phyloP scores from a whole-genome alignment of 495 filamentous ascomycete species.

The Aspergillus ostianus region DNA sequence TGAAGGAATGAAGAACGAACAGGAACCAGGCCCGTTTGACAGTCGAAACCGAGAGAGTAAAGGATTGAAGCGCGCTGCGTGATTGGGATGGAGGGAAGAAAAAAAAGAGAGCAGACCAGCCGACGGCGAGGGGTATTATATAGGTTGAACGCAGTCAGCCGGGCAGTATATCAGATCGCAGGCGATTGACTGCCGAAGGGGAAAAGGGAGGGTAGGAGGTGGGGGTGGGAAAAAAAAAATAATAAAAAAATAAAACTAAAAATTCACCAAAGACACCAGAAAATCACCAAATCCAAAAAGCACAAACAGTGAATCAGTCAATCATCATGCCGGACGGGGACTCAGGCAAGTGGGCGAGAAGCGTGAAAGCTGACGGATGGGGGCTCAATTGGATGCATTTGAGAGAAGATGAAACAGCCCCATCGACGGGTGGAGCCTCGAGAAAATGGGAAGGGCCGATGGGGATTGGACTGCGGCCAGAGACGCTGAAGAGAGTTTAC shows the following conservation, averaged over 20 bases:
- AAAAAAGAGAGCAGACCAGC: constrained; percentile 7
- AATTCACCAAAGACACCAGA: too few relatives aligned
- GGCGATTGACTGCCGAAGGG: not conserved
- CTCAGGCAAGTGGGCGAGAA: not conserved
- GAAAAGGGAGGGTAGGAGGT: not conserved
- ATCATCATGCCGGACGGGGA: not conserved
- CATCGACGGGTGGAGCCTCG: not conserved
- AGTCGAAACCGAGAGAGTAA: constrained; percentile 31
- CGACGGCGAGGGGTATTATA: constrained; percentile 22
- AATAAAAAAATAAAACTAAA: too few relatives aligned
- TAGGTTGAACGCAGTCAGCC: constrained; percentile 4
- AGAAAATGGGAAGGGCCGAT: not conserved
- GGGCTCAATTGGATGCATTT: not conserved
- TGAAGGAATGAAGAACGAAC: constrained; percentile 36
- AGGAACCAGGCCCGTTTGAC: constrained; percentile 35
- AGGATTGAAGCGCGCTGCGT: constrained; percentile 27
- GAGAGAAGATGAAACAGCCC: not conserved
- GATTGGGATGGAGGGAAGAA: constrained; percentile 16
- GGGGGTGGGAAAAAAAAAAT: not conserved
- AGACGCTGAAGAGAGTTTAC: not conserved
- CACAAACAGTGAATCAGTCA: not conserved
- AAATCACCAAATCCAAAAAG: too few relatives aligned
- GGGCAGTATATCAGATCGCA: not conserved
- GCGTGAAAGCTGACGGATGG: constrained; percentile 1
- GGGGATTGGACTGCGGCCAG: not conserved